phyloP scores from a whole-genome alignment of 2,329 filamentous ascomycete species.

The Aspergillus sp. region DNA sequence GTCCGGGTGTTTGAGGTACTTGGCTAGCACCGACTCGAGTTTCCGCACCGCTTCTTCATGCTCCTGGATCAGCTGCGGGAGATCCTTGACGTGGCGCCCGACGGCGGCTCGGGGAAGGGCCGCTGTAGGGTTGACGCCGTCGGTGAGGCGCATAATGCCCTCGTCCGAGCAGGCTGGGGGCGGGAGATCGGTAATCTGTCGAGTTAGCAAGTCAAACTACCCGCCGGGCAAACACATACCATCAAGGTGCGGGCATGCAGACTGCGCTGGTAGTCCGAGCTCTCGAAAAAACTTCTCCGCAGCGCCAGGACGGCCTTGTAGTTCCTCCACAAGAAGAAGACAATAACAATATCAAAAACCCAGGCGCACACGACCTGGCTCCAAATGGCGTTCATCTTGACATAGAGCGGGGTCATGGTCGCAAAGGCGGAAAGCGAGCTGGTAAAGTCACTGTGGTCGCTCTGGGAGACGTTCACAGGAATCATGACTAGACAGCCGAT shows the following conservation, averaged over 20 bases:
- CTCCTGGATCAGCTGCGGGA: constrained; percentile 75
- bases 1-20: constrained; percentile 80
- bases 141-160: constrained; percentile 74
- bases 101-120: constrained; percentile 72
- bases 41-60: constrained; percentile 73
- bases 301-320: constrained; percentile 65
- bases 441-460: constrained; percentile 20
- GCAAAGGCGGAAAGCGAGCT: constrained; percentile 24
- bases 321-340: constrained; percentile 80
- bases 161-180: constrained; percentile 70
- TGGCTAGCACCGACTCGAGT: constrained; percentile 74
- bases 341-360: constrained; percentile 64
- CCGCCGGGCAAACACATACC: constrained; percentile 29
- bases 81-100: constrained; percentile 81
- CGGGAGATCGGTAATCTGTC: constrained; percentile 71
- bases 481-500: constrained; percentile 70
- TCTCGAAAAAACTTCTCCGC: constrained; percentile 72
- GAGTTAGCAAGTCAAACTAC: constrained; percentile 1
- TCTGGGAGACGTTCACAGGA: constrained; percentile 61
- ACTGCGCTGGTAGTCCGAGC: constrained; percentile 77
- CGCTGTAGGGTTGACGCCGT: constrained; percentile 67
- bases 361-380: constrained; percentile 51
- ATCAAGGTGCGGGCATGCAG: constrained; percentile 63
- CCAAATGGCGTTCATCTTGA: constrained; percentile 44
- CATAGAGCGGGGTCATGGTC: constrained; percentile 44